Conservation (phyloP, 2,329 filamentous ascomycete genomes). For the Byssochlamys sp. region DNA sequence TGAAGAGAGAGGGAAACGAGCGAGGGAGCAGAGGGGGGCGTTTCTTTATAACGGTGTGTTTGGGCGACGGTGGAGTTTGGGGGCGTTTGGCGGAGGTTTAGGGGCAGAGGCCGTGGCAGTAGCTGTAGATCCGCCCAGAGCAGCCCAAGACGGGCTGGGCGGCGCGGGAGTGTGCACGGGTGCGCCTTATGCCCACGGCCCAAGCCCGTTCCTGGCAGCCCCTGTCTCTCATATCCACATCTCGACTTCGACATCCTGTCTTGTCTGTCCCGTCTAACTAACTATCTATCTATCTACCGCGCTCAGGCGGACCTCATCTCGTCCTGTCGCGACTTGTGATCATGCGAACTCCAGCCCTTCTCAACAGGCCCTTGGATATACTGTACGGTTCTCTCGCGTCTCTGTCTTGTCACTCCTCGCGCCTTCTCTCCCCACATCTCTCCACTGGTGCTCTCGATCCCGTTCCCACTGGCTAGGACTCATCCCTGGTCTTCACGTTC, state of each 20-base stretch:
- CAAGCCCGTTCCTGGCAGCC: background rate
- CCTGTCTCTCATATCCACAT: background rate
- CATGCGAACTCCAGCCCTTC: background rate
- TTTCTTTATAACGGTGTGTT: background rate
- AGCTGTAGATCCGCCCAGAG: background rate
- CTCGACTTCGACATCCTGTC: background rate
- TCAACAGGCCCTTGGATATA: background rate
- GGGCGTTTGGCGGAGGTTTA: background rate
- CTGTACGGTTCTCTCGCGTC: background rate
- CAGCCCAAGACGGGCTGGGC: background rate
- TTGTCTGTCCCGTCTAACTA: background rate
- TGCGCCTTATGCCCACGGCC: background rate
- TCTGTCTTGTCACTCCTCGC: background rate
- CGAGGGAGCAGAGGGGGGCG: constrained; percentile 3
- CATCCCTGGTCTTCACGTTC: background rate
- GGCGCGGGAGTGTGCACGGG: background rate
- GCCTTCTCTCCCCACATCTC: background rate
- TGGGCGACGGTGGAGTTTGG: background rate
- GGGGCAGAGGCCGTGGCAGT: background rate
- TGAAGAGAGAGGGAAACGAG: constrained; percentile 7
- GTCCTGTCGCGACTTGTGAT: background rate
- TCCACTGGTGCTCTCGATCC: background rate
- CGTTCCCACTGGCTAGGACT: background rate
- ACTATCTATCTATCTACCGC: background rate
- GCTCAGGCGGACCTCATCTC: background rate